Evolutionary conservation across 495 filamentous ascomycete genomes (phyloP).

Genomic region (Aspergillus nidulans): DNA sequence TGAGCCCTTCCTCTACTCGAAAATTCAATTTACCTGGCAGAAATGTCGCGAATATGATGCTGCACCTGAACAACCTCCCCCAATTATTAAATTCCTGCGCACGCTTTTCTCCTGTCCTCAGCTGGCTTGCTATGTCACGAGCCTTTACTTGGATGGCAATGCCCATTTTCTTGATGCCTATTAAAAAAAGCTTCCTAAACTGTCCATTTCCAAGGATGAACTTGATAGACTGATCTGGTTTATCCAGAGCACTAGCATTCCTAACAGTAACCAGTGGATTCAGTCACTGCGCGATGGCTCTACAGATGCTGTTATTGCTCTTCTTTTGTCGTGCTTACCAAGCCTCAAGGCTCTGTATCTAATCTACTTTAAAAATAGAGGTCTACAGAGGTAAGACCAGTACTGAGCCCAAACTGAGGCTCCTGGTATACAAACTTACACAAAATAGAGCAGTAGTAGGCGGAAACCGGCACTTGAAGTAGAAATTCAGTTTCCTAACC

Average conservation of each 20-base stretch:
- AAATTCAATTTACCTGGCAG: slow-evolving; percentile 18
- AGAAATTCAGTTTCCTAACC: too few species aligned
- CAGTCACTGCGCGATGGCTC: slow-evolving; percentile 12
- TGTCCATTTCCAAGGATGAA: slow-evolving; percentile 6
- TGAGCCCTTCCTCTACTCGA: slow-evolving; percentile 17
- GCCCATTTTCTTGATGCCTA: not conserved
- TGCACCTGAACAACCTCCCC: slow-evolving; percentile 6
- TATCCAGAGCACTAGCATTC: slow-evolving; percentile 12
- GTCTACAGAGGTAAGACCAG: too few species aligned
- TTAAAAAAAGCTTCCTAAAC: not conserved
- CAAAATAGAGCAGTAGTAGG: too few species aligned
- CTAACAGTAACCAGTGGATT: slow-evolving; percentile 16
- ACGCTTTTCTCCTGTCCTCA: slow-evolving; percentile 17
- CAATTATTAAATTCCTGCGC: slow-evolving; percentile 13
- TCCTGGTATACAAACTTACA: too few species aligned
- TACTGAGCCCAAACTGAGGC: too few species aligned
- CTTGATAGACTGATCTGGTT: slow-evolving; percentile 11
- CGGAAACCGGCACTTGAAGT: too few species aligned
- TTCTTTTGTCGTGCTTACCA: slow-evolving; percentile 14
- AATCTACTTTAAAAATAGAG: too few species aligned
- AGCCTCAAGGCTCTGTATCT: slow-evolving; percentile 15
- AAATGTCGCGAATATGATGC: not conserved
- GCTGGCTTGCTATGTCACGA: slow-evolving; percentile 17
- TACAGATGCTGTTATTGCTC: slow-evolving; percentile 19
- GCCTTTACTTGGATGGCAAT: slow-evolving; percentile 7